Conservation (phyloP, 2,329 filamentous ascomycete genomes). For the Remersonia thermophila region DNA sequence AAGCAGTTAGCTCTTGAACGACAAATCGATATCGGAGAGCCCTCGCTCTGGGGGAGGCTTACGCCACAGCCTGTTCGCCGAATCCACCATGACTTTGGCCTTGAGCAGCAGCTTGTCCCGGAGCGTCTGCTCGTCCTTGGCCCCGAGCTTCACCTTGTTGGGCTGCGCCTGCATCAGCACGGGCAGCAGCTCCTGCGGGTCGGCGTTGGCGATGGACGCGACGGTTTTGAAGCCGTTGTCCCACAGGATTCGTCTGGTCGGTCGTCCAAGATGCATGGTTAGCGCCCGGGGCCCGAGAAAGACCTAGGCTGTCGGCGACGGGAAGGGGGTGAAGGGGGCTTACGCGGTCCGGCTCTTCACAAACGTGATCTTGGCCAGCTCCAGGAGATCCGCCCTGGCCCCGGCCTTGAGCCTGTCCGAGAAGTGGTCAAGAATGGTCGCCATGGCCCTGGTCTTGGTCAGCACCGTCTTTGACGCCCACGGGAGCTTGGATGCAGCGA, state of each 20-base stretch:
- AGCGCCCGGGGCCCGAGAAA: too few relatives aligned
- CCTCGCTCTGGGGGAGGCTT: constrained; percentile 20
- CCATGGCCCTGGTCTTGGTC: constrained; percentile 43
- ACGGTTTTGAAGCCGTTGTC: constrained; percentile 64
- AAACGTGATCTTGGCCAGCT: constrained; percentile 58
- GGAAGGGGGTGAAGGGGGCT: constrained; percentile 12
- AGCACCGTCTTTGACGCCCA: too few relatives aligned
- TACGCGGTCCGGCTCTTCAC: constrained; percentile 66
- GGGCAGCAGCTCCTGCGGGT: constrained; percentile 54
- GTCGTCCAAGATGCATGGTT: too few relatives aligned
- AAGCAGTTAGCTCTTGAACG: too few relatives aligned
- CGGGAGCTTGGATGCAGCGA: too few relatives aligned
- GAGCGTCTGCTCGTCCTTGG: constrained; percentile 46
- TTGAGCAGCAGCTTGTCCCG: constrained; percentile 53
- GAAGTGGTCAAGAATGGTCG: constrained; percentile 62
- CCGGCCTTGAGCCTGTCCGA: constrained; percentile 61
- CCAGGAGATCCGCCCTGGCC: constrained; percentile 57
- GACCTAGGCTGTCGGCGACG: not conserved
- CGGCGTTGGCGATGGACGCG: constrained; percentile 55
- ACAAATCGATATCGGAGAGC: not conserved
- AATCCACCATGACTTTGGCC: constrained; percentile 54
- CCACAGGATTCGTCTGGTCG: constrained; percentile 52
- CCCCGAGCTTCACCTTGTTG: constrained; percentile 46
- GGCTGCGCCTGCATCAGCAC: constrained; percentile 64
- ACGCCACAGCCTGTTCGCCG: constrained; percentile 60